These are phyloP conservation scores for Arthrobotrys entomopaga DNA, from an alignment of 2,329 filamentous ascomycete species.

Conservation along the genomic window DNA sequence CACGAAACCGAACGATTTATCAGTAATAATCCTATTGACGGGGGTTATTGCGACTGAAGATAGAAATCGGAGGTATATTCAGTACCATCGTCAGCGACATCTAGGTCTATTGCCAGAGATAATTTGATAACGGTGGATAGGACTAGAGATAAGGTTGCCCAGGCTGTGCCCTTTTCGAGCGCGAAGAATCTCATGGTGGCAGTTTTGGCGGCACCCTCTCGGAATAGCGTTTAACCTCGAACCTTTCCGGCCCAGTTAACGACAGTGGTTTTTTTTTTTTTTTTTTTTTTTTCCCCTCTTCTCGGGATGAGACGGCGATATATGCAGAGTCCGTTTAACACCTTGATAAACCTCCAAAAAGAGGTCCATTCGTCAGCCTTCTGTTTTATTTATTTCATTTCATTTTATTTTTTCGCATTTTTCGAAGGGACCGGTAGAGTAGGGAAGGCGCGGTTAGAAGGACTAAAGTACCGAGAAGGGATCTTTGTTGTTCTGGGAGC, in stretches of 20 bases:
- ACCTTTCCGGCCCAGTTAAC: too few species aligned
- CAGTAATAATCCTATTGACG: neutral
- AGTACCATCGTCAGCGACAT: constrained; percentile 48
- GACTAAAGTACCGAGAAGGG: too few species aligned
- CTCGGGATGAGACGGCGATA: too few species aligned
- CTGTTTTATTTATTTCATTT: neutral
- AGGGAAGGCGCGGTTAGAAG: too few species aligned
- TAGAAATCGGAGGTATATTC: constrained; percentile 41
- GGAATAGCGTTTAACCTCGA: too few species aligned
- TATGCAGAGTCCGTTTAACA: neutral
- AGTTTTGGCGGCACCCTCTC: neutral
- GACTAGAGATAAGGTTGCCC: constrained; percentile 36
- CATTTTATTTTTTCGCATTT: neutral
- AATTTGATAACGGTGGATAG: constrained; percentile 23
- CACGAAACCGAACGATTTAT: constrained; percentile 54
- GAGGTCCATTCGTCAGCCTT: neutral
- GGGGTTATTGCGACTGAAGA: constrained; percentile 18
- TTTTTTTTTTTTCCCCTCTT: too few species aligned
- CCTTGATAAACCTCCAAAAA: neutral
- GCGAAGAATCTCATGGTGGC: constrained; percentile 46
- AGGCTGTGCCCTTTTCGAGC: constrained; percentile 13
- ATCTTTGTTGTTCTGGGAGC: too few species aligned
- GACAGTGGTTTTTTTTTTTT: too few species aligned
- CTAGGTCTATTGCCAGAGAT: constrained; percentile 39
- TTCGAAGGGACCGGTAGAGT: too few species aligned